These are phyloP conservation scores for Diaporthe velutina DNA, from an alignment of 2,329 filamentous ascomycete species.

Conservation along the genomic window DNA sequence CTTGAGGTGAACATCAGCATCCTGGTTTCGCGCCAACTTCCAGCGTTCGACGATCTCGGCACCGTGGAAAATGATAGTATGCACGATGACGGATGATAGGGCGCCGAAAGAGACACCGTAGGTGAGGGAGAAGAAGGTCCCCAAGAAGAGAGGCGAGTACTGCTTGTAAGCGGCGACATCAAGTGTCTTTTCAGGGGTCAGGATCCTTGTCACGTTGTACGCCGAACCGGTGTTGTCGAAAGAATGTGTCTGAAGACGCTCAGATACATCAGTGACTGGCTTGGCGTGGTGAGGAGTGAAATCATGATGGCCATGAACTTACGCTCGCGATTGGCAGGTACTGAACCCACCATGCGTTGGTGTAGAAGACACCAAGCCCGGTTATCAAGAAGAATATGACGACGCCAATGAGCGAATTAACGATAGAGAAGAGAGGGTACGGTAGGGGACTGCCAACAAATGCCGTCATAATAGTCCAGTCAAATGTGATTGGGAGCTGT, in stretches of 20 bases:
- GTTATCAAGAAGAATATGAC: constrained; percentile 34
- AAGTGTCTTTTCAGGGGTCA: constrained; percentile 30
- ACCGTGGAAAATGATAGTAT: constrained; percentile 42
- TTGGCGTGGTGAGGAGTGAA: too few relatives aligned
- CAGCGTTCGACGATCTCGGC: constrained; percentile 44
- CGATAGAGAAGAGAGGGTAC: constrained; percentile 33
- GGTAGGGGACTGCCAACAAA: constrained; percentile 35
- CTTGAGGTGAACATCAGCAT: constrained; percentile 40
- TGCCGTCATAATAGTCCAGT: constrained; percentile 37
- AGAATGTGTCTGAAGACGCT: constrained; percentile 19
- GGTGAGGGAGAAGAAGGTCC: constrained; percentile 32
- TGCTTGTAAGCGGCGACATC: constrained; percentile 34
- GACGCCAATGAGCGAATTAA: constrained; percentile 33
- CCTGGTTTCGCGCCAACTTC: constrained; percentile 39
- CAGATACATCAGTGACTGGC: background rate
- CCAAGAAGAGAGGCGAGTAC: constrained; percentile 35
- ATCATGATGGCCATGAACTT: background rate
- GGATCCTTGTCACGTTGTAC: constrained; percentile 30
- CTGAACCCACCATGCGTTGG: constrained; percentile 33
- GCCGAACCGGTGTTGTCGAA: constrained; percentile 31
- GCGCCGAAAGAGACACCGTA: constrained; percentile 36
- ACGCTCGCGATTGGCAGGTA: constrained; percentile 36
- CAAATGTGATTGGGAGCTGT: constrained; percentile 37
- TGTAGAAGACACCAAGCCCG: constrained; percentile 34
- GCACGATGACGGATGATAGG: constrained; percentile 35